Conservation (phyloP, 352 stramenopile genomes). For the Halophytophthora polymorphica region DNA sequence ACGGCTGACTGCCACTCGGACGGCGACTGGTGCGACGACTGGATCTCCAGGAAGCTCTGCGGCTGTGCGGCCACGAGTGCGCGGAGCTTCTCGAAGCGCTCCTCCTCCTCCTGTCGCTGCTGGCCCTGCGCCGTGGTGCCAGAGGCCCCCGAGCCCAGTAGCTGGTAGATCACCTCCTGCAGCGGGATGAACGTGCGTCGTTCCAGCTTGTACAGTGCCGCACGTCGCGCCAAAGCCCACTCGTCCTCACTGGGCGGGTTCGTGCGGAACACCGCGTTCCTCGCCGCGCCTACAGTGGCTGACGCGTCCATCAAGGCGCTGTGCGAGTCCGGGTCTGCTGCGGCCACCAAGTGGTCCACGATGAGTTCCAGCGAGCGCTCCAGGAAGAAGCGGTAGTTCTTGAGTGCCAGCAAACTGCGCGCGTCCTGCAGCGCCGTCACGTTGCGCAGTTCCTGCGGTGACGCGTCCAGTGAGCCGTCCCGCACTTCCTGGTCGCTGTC, state of each 20-base stretch:
- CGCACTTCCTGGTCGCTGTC: constrained; percentile 29
- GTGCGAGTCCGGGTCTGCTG: constrained; percentile 16
- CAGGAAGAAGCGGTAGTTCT: constrained; percentile 75
- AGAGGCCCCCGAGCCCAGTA: constrained; percentile 36
- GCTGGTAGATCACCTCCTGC: constrained; percentile 62
- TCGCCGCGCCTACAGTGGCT: constrained; percentile 1
- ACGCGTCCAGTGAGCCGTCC: constrained; percentile 20
- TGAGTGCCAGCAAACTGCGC: constrained; percentile 53
- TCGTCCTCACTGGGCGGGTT: constrained; percentile 36
- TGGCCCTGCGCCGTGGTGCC: constrained; percentile 4
- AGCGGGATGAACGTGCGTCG: constrained; percentile 62
- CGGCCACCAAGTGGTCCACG: constrained; percentile 36
- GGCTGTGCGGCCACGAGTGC: constrained; percentile 36
- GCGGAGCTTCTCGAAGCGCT: constrained; percentile 53
- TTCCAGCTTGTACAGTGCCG: constrained; percentile 59
- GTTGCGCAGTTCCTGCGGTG: constrained; percentile 26
- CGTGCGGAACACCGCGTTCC: background rate
- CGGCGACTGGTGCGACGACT: constrained; percentile 38
- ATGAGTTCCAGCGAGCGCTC: constrained; percentile 54
- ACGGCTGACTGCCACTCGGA: constrained; percentile 55
- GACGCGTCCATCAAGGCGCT: constrained; percentile 14
- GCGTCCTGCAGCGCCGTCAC: constrained; percentile 45
- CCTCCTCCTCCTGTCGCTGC: constrained; percentile 32
- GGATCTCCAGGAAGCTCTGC: constrained; percentile 67
- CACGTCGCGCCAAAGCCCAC: constrained; percentile 48